phyloP scores from a whole-genome alignment of 2,329 filamentous ascomycete genomes.

The Cytospora mali region DNA sequence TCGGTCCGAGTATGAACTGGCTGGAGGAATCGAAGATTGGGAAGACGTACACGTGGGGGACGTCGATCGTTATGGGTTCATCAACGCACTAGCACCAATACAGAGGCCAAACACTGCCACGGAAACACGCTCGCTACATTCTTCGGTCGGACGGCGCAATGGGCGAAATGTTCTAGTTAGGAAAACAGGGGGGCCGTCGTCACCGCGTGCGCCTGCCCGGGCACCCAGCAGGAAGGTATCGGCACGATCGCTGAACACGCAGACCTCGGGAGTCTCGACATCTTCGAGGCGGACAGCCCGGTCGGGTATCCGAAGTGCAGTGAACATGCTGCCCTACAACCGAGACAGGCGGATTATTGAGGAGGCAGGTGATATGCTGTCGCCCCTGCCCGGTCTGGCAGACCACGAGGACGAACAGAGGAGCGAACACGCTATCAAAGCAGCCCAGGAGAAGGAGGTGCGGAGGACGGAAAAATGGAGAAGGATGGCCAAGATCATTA shows the following conservation, averaged over 20 bases:
- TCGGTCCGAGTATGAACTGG: slow-evolving; percentile 50
- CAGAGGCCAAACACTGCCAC: slow-evolving; percentile 41
- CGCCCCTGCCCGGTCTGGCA: slow-evolving; percentile 58
- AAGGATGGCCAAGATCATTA: slow-evolving; percentile 63
- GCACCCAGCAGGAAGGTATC: slow-evolving; percentile 58
- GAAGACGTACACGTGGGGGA: slow-evolving; percentile 63
- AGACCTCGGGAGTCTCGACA: slow-evolving; percentile 55
- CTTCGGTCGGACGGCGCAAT: slow-evolving; percentile 50
- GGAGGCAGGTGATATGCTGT: slow-evolving; percentile 69
- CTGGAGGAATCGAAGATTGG: slow-evolving; percentile 68
- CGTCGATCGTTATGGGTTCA: slow-evolving; percentile 72
- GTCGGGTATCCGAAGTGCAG: slow-evolving; percentile 58
- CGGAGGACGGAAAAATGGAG: slow-evolving; percentile 68
- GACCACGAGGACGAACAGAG: slow-evolving; percentile 59
- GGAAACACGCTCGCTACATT: slow-evolving; percentile 40
- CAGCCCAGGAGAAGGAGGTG: slow-evolving; percentile 64
- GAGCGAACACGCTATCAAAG: slow-evolving; percentile 54
- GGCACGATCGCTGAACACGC: slow-evolving; percentile 60
- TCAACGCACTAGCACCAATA: slow-evolving; percentile 49
- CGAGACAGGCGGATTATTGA: slow-evolving; percentile 63
- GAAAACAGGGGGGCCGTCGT: slow-evolving; percentile 41
- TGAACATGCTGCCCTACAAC: slow-evolving; percentile 63
- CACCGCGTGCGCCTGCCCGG: slow-evolving; percentile 43
- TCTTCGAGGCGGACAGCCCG: slow-evolving; percentile 56
- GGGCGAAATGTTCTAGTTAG: slow-evolving; percentile 50